Evolutionary conservation across 2,329 filamentous ascomycete genomes (phyloP).

Genomic region (Hysterium pulicare): DNA sequence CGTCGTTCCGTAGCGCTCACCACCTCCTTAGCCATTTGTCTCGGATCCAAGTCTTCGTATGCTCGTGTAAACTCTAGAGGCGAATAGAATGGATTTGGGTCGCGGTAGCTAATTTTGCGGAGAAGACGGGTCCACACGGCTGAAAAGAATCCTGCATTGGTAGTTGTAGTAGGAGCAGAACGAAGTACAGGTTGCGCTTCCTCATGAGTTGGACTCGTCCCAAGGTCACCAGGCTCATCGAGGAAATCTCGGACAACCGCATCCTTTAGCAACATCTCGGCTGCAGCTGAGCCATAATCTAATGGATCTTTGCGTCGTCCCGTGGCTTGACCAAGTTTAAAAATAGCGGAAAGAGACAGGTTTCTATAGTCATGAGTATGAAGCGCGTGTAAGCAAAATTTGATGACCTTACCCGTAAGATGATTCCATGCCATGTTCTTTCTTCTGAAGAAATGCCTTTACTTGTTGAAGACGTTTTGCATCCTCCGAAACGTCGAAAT

Average conservation of each 20-base stretch:
- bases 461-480: conserved; percentile 97
- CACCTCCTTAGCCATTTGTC: conserved; percentile 85
- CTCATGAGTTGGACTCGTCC: conserved; percentile 19
- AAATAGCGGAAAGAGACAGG: conserved; percentile 65
- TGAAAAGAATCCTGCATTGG: conserved; percentile 59
- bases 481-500: conserved; percentile 97
- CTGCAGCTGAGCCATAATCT: conserved; percentile 85
- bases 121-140: conserved; percentile 60
- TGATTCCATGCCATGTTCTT: conserved; percentile 69
- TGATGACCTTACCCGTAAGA: conserved; percentile 51
- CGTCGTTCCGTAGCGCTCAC: conserved; percentile 78
- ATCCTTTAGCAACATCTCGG: conserved; percentile 96
- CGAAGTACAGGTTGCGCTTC: conserved; percentile 35
- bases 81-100: conserved; percentile 94
- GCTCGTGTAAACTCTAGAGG: conserved; percentile 67
- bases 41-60: conserved; percentile 77
- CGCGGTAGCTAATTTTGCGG: conserved; percentile 57
- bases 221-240: conserved; percentile 61
- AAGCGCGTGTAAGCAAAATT: background rate
- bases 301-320: conserved; percentile 72
- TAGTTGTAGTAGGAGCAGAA: conserved; percentile 39
- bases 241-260: conserved; percentile 93
- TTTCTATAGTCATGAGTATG: conserved; percentile 48
- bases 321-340: conserved; percentile 60
- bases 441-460: conserved; percentile 87